Conservation (phyloP, 2,329 filamentous ascomycete species). For the Pseudogymnoascus sp. region DNA sequence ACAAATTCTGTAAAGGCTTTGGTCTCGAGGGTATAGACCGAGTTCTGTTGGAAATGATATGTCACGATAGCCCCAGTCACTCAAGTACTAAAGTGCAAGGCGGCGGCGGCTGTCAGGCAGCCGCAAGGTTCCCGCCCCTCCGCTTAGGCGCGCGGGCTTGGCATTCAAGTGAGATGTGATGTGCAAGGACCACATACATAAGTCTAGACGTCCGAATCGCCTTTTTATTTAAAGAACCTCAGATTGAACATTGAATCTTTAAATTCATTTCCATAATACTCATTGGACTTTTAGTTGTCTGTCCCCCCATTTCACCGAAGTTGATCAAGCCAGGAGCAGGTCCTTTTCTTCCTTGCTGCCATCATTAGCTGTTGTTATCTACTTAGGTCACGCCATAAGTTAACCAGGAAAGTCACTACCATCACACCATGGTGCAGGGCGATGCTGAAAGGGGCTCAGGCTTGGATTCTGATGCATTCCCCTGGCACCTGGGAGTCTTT, state of each 20-base stretch:
- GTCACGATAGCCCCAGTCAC: neutral
- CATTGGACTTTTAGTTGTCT: neutral
- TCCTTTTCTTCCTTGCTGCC: neutral
- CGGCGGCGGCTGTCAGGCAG: constrained; percentile 2
- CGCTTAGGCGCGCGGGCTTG: constrained; percentile 4
- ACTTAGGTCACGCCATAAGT: neutral
- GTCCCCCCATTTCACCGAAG: neutral
- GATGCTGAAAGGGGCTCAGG: neutral
- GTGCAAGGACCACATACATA: neutral
- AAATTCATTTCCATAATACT: neutral
- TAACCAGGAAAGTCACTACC: neutral
- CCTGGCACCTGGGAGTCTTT: constrained; percentile 63
- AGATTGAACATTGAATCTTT: neutral
- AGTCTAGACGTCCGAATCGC: neutral
- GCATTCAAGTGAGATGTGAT: neutral
- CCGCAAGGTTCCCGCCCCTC: neutral
- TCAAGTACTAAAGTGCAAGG: constrained; percentile 3
- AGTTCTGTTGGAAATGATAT: constrained; percentile 8
- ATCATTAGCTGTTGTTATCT: neutral
- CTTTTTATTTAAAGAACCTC: neutral
- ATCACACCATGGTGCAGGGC: neutral
- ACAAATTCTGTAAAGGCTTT: neutral
- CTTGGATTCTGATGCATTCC: constrained; percentile 35
- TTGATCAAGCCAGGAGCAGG: neutral
- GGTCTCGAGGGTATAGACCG: neutral